Base-by-base conservation (phyloP, 441 rosid genomes). In the Erodium moschatum region DNA sequence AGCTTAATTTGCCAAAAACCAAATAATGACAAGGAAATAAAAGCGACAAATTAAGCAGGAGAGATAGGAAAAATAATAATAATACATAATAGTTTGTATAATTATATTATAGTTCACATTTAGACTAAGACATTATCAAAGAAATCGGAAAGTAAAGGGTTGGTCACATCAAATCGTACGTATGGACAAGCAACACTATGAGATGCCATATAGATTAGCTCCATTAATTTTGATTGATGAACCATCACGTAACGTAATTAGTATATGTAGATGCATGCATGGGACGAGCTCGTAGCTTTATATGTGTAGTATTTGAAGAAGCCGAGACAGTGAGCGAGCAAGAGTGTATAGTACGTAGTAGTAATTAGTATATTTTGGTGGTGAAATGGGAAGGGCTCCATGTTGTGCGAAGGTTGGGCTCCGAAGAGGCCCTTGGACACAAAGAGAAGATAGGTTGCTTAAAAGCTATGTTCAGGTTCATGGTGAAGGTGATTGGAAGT, bases 401-500 rank as follows among this genome's bases (percentile, higher is more conserved):
- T 44, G 50, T 44, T 44, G 50, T 44, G 50, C 50, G 0, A 44
- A 44, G 50, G 56, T 50, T 50, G 56, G 56, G 56, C 18, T 50
- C 18, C 56, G 56, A 13, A 50, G 56, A 50, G 56, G 56, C 4
- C 56, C 56, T 50, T 50, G 56, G 56, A 50, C 56, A 13, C 56
- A 50, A 50, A 50, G 56, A 50, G 56, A 50, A 50, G 56, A 50
- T n/a, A 50, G 16, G 18, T 50, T 50, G 12, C 56, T 50, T 18
- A 50, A 50, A 50, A 50, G 12, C 18, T 50, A 50, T n/a, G n/a
- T 50, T 50, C 56, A 50, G 18, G 56, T n/a, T 50, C 18, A 50
- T n/a, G 56, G 56, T 50, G 56, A 50, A 50, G 56, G 56, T 50
- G 56, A 50, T 50, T 50, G 56, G 56, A 50, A 50, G n/a, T 50